These are phyloP conservation scores for Hymenoscyphus albidus DNA, from an alignment of 2,329 filamentous ascomycete species.

Conservation along the genomic window DNA sequence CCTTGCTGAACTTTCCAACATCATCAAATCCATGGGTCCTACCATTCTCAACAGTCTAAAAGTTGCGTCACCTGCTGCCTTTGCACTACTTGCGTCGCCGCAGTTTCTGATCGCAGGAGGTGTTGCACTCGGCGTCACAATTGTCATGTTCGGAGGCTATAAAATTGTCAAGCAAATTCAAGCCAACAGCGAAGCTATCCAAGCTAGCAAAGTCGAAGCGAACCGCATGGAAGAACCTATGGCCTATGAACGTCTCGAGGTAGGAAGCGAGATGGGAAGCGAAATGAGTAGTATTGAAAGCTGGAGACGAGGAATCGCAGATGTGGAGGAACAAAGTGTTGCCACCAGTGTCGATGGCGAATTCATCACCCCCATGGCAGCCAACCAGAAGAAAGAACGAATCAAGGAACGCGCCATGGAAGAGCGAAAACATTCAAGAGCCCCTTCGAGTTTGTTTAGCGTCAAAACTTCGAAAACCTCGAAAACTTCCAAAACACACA, in stretches of 20 bases:
- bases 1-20: constrained; percentile 81
- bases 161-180: constrained; percentile 91
- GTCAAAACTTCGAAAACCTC: background rate
- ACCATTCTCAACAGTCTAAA: constrained; percentile 73
- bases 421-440: constrained; percentile 6
- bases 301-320: constrained; percentile 35
- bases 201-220: constrained; percentile 15
- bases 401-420: constrained; percentile 14
- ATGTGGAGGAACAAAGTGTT: constrained; percentile 29
- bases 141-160: constrained; percentile 93
- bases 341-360: constrained; percentile 32
- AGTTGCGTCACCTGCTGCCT: constrained; percentile 76
- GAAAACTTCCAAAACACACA: background rate
- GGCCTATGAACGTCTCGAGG: constrained; percentile 29
- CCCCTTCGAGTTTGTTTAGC: constrained; percentile 11
- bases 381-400: constrained; percentile 13
- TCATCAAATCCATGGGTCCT: constrained; percentile 81
- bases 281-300: constrained; percentile 32
- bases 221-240: constrained; percentile 30
- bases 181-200: constrained; percentile 35
- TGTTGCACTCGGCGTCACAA: constrained; percentile 85
- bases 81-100: constrained; percentile 80
- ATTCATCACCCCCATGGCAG: constrained; percentile 30
- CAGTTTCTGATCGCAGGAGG: constrained; percentile 93
- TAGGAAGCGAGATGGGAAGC: constrained; percentile 12